These are phyloP conservation scores for Aureobasidium sp. DNA, from an alignment of 2,329 filamentous ascomycete genomes.

Conservation along the genomic window DNA sequence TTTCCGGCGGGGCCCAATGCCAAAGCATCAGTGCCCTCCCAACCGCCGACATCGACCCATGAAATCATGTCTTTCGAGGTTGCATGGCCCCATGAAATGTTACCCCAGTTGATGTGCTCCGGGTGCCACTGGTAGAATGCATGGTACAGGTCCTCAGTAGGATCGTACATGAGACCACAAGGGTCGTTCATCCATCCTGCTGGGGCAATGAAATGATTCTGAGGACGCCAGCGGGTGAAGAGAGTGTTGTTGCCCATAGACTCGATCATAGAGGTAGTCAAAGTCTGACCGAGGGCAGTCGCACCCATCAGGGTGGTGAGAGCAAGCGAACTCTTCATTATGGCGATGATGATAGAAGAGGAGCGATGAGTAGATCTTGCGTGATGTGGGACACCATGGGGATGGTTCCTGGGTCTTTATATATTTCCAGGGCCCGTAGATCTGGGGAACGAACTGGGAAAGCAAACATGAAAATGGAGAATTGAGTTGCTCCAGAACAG, in stretches of 20 bases:
- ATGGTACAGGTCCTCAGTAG: constrained; percentile 43
- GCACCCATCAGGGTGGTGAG: constrained; percentile 7
- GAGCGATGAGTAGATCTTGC: background rate
- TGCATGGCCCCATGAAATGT: constrained; percentile 47
- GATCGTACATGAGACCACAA: constrained; percentile 46
- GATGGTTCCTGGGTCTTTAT: background rate
- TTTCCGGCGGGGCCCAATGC: constrained; percentile 36
- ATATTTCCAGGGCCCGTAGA: background rate
- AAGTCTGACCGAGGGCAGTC: constrained; percentile 11
- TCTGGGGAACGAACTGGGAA: background rate
- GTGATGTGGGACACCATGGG: background rate
- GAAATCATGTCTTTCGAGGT: constrained; percentile 44
- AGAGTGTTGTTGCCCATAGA: constrained; percentile 41
- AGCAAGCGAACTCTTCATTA: constrained; percentile 12
- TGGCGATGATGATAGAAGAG: background rate
- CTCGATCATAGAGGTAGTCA: constrained; percentile 28
- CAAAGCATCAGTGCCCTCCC: constrained; percentile 38
- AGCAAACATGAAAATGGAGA: constrained; percentile 1
- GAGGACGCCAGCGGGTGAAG: constrained; percentile 43
- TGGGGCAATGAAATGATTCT: constrained; percentile 41
- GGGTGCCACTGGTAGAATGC: constrained; percentile 49
- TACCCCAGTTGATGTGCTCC: constrained; percentile 43
- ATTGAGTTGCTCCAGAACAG: constrained; percentile 13
- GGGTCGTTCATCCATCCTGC: constrained; percentile 47
- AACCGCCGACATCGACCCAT: constrained; percentile 40